Conservation (phyloP, 2,329 filamentous ascomycete species). For the Alternaria infectoria region DNA sequence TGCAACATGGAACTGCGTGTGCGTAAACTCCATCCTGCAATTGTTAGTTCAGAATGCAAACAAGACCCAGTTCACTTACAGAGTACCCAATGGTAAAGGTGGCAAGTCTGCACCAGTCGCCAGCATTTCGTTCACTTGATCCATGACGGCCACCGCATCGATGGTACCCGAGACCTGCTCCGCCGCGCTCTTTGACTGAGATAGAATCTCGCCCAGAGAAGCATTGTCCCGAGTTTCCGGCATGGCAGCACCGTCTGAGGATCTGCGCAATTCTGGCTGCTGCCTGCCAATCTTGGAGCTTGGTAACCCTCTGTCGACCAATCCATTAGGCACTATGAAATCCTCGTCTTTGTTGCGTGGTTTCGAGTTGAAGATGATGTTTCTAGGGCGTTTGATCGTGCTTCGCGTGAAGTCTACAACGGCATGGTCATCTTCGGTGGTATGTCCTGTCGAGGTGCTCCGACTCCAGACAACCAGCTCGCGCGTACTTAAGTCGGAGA, state of each 20-base stretch:
- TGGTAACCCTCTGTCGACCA: constrained; percentile 15
- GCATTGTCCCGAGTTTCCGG: constrained; percentile 13
- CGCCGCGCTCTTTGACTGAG: not conserved
- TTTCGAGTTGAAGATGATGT: not conserved
- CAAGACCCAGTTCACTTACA: constrained; percentile 26
- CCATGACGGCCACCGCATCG: constrained; percentile 19
- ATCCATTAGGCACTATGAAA: constrained; percentile 38
- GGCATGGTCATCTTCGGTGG: not conserved
- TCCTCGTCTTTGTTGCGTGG: constrained; percentile 27
- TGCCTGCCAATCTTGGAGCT: constrained; percentile 14
- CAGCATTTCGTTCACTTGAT: constrained; percentile 22
- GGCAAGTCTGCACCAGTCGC: not conserved
- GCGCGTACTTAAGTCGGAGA: constrained; percentile 34
- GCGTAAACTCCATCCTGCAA: constrained; percentile 30
- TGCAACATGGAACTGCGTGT: constrained; percentile 20
- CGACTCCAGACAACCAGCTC: constrained; percentile 28
- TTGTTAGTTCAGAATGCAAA: constrained; percentile 4
- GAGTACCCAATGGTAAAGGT: constrained; percentile 21
- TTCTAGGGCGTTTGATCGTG: constrained; percentile 11
- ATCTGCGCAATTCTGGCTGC: not conserved
- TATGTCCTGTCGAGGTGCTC: constrained; percentile 1
- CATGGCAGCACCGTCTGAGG: not conserved
- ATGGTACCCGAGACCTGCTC: not conserved
- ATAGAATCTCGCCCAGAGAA: constrained; percentile 23
- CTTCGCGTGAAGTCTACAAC: constrained; percentile 30